These are phyloP conservation scores for Allomyces macrogynus DNA, from an alignment of 192 early-diverging fungal species.

Conservation along the genomic window DNA sequence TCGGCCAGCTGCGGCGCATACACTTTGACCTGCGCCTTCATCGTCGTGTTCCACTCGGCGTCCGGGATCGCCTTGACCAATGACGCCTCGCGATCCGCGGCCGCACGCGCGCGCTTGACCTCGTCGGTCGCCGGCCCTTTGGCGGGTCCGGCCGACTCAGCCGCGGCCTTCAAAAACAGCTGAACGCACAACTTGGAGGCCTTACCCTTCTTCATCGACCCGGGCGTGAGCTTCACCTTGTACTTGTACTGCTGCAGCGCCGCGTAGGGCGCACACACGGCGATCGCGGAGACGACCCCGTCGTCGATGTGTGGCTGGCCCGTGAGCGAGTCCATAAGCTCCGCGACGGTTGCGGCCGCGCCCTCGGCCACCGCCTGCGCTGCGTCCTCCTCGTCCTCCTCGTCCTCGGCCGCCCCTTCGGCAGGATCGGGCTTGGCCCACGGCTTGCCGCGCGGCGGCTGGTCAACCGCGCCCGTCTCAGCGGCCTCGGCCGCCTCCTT, in stretches of 20 bases:
- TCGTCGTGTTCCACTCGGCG: constrained; percentile 52
- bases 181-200: constrained; percentile 34
- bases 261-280: constrained; percentile 82
- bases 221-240: constrained; percentile 83
- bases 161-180: constrained; percentile 17
- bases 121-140: constrained; percentile 15
- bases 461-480: too few relatives aligned
- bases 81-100: constrained; percentile 42
- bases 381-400: too few relatives aligned
- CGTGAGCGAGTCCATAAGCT: constrained; percentile 62
- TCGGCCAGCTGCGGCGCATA: constrained; percentile 54
- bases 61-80: constrained; percentile 70
- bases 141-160: background rate
- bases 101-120: constrained; percentile 11
- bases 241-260: constrained; percentile 77
- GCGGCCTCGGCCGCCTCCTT: background rate
- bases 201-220: constrained; percentile 79
- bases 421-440: too few relatives aligned
- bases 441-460: too few relatives aligned
- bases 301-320: constrained; percentile 60
- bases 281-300: constrained; percentile 61
- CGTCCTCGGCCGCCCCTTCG: too few relatives aligned
- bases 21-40: constrained; percentile 77
- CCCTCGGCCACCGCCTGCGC: too few relatives aligned
- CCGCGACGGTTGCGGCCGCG: too few relatives aligned